Base-by-base conservation (phyloP, 2,329 filamentous ascomycete species). In the Nannizzia gypsea region DNA sequence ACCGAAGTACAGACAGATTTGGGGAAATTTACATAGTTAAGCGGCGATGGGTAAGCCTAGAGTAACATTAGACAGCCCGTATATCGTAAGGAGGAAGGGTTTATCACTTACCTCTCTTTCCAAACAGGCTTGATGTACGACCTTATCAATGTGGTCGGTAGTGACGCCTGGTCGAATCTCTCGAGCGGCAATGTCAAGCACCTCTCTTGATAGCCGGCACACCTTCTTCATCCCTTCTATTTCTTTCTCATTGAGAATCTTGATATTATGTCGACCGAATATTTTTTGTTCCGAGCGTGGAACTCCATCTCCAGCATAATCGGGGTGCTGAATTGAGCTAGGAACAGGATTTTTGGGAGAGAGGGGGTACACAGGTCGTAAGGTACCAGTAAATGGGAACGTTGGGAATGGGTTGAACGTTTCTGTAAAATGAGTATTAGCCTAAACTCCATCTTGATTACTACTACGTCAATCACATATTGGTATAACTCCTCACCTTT, bases 1-100 rank as follows among this genome's bases (percentile, higher is more conserved):
- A 89, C 77, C 2, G 92, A 97, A 2, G 92, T 97, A 76, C 93
- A 99, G 63, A 96, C 89, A 0, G 93, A 99, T 77, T 99, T 99
- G 65, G 93, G 93, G 76, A 97, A 99, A 74, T 91, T 81, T 78
- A 89, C 88, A 77, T 97, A 97, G 77, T 96, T 96, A 36, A 97
- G 79, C 1, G 92, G 90, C 0, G 92, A 96, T 0, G 92, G 92
- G 72, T 97, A 97, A 8, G 90, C 88, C 91, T 96, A 63, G 8
- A 13, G 28, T 2, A 52, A 17, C 4, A 24, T 52, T 31, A 52
- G 52, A n/a, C 20, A 9, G 6, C 46, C 70, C 54, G 69, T 61
- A 40, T 40, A 40, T 42, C 28, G 9, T 40, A 2, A 34, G 17
- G 6, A 46, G 59, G 15, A 26, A 58, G 34, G 11, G 2, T n/a